Percentiles rank a stretch among this genome's conserved stretches.
These are phyloP conservation scores for Fusarium nematophilum DNA, from an alignment of 2,329 filamentous ascomycete species.

Conservation along the genomic window DNA sequence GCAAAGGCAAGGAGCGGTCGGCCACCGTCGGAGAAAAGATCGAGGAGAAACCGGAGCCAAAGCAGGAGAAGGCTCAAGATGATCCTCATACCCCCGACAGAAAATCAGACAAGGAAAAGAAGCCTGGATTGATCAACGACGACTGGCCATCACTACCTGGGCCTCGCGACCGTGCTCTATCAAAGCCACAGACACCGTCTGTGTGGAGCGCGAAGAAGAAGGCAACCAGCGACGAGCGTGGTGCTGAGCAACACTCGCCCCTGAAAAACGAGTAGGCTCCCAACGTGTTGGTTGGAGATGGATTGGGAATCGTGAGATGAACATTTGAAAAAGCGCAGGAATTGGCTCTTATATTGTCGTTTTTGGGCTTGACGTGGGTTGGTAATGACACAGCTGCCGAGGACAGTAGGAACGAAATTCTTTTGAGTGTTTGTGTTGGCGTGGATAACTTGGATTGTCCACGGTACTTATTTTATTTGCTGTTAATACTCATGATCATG, in stretches of 20 bases:
- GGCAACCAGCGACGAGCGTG: conserved; percentile 5
- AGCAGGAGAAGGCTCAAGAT: conserved; percentile 4
- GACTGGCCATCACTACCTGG: conserved; percentile 44
- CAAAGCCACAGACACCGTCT: conserved; percentile 35
- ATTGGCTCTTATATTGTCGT: conserved; percentile 5
- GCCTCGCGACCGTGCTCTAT: conserved; percentile 40
- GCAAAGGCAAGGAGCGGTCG: conserved; percentile 30
- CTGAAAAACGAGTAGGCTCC: conserved; percentile 11
- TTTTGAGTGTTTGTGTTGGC: conserved; percentile 24
- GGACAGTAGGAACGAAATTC: conserved; percentile 3
- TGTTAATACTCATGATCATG: background rate
- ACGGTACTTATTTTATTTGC: conserved; percentile 9
- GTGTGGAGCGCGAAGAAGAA: conserved; percentile 38
- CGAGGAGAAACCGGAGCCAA: conserved; percentile 15
- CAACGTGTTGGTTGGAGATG: background rate
- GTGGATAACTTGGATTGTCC: conserved; percentile 35
- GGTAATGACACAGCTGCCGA: conserved; percentile 1
- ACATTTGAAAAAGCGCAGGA: conserved; percentile 1
- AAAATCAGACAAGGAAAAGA: conserved; percentile 17
- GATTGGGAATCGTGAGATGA: background rate
- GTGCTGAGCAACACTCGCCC: conserved; percentile 18
- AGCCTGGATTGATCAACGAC: conserved; percentile 32
- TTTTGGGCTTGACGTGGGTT: background rate
- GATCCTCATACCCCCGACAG: conserved; percentile 27
- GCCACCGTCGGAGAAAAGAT: conserved; percentile 6